Conservation (phyloP, 1,139 yeast genomes). For the Eremothecium sinecaudum region DNA sequence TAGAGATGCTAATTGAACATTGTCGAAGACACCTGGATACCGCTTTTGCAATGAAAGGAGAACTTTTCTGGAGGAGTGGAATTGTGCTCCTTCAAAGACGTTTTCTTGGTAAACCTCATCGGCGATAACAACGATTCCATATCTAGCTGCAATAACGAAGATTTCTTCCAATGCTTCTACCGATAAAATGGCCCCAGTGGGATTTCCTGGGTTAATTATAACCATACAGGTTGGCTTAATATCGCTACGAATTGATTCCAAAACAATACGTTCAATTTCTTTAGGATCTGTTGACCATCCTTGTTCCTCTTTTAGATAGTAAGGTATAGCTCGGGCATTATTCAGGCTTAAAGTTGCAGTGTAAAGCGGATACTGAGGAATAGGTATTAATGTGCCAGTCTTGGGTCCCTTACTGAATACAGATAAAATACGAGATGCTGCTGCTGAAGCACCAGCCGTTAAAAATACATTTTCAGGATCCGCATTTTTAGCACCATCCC, state of each 20-base stretch:
- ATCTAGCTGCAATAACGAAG: constrained; percentile 68
- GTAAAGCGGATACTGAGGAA: constrained; percentile 94
- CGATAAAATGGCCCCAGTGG: constrained; percentile 79
- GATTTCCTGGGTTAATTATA: constrained; percentile 95
- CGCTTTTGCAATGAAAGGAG: constrained; percentile 50
- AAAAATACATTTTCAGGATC: constrained; percentile 65
- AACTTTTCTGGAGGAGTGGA: constrained; percentile 59
- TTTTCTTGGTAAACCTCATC: constrained; percentile 97
- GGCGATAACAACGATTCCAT: constrained; percentile 83
- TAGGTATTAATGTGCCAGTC: constrained; percentile 86
- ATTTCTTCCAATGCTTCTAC: constrained; percentile 60
- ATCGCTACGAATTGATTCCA: constrained; percentile 44
- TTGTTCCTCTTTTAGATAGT: constrained; percentile 67
- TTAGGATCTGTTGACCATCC: constrained; percentile 77
- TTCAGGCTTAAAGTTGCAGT: constrained; percentile 84
- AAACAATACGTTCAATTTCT: constrained; percentile 51
- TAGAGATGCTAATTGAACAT: constrained; percentile 82
- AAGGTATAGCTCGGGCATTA: constrained; percentile 77
- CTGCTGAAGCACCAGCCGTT: constrained; percentile 91
- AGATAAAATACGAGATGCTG: constrained; percentile 67
- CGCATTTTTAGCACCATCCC: constrained; percentile 60
- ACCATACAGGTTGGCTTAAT: constrained; percentile 71
- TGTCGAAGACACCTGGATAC: constrained; percentile 47
- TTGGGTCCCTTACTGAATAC: constrained; percentile 56
- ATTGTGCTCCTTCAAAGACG: constrained; percentile 52